Percentiles rank a stretch among this genome's conserved stretches.
Conservation (phyloP, 2,329 filamentous ascomycete genomes). For the Colletotrichum sp. region DNA sequence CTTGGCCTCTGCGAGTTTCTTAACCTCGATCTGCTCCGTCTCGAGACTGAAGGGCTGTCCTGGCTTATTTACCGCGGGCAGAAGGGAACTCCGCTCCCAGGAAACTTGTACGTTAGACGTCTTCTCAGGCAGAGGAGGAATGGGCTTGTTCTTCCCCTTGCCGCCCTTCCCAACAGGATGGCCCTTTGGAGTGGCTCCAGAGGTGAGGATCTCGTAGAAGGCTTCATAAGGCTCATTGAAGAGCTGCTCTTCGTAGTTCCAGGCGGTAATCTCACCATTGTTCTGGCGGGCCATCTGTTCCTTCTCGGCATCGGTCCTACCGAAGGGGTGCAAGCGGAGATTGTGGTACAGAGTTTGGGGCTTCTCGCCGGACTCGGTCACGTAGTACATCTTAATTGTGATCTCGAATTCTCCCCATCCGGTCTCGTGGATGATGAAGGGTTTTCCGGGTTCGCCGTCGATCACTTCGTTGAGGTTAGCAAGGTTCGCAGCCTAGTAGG, state of each 20-base stretch:
- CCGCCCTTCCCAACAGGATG: slow-evolving; percentile 49
- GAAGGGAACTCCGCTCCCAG: slow-evolving; percentile 74
- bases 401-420: slow-evolving; percentile 99
- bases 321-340: slow-evolving; percentile 89
- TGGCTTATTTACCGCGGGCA: slow-evolving; percentile 70
- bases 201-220: slow-evolving; percentile 87
- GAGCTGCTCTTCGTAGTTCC: slow-evolving; percentile 91
- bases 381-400: slow-evolving; percentile 92
- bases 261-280: slow-evolving; percentile 72
- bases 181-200: slow-evolving; percentile 64
- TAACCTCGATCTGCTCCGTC: slow-evolving; percentile 69
- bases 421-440: slow-evolving; percentile 89
- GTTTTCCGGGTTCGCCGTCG: slow-evolving; percentile 69
- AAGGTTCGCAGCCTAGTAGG: background rate
- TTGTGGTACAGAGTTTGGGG: slow-evolving; percentile 95
- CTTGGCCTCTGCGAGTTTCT: slow-evolving; percentile 67
- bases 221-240: slow-evolving; percentile 97
- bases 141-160: slow-evolving; percentile 59
- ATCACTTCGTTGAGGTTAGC: slow-evolving; percentile 54
- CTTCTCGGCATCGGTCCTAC: slow-evolving; percentile 77
- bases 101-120: slow-evolving; percentile 33
- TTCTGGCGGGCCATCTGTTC: slow-evolving; percentile 58
- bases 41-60: slow-evolving; percentile 77
- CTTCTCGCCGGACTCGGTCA: slow-evolving; percentile 87
- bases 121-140: slow-evolving; percentile 31